Conservation (phyloP, 345 rosid genomes). For the Heritiera littoralis region DNA sequence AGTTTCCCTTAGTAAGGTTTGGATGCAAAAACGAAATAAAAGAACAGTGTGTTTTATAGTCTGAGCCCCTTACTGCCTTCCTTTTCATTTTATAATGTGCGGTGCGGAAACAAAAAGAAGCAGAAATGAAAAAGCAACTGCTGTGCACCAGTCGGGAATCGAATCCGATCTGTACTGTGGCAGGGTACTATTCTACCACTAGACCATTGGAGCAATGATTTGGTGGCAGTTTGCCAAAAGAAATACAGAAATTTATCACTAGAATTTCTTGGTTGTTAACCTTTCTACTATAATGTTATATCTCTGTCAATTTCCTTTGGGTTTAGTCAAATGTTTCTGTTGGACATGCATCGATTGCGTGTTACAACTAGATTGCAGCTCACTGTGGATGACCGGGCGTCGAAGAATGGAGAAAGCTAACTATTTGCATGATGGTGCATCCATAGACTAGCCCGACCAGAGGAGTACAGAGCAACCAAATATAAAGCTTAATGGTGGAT, state of each 20-base stretch:
- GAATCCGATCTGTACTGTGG: conserved; percentile 76
- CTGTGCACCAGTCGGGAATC: conserved; percentile 56
- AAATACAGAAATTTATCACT: no score
- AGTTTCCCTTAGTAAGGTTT: neutral
- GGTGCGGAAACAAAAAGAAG: no score
- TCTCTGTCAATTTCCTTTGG: neutral
- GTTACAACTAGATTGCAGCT: conserved; percentile 56
- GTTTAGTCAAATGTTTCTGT: neutral
- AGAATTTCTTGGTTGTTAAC: no score
- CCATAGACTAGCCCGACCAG: no score
- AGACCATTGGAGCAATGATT: conserved; percentile 65
- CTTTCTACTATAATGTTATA: no score
- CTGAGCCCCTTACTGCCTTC: no score
- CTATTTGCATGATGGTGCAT: neutral
- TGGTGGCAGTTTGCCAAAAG: no score
- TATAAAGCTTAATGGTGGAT: no score
- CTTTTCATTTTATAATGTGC: no score
- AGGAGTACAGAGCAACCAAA: no score
- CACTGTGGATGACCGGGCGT: conserved; percentile 33
- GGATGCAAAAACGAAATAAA: neutral
- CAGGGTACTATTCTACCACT: conserved; percentile 83
- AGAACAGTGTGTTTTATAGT: no score
- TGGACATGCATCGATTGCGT: conserved; percentile 39
- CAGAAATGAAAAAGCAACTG: neutral
- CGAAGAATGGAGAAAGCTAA: conserved; percentile 58